Base-by-base conservation (phyloP, 495 filamentous ascomycete genomes). In the Tetracladium setigerum region DNA sequence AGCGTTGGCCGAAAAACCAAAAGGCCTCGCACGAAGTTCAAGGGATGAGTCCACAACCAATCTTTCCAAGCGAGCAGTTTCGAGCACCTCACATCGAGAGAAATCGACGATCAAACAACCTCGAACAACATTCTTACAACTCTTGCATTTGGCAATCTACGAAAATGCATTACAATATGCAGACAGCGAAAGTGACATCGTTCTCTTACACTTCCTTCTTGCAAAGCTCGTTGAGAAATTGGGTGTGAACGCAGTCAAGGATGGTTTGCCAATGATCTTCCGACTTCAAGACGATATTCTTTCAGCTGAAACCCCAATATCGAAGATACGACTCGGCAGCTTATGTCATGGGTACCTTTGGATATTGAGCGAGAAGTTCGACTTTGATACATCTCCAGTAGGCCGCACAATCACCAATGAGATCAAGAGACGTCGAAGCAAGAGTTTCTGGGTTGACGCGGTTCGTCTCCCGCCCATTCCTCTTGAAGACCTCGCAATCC, bases 291-390 rank as follows among this genome's bases (percentile, higher is more conserved):
- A 90, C 52, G 88, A 94, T 56, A 81, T 90, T 44, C 74, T 76
- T 43, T 76, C 75, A 15, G 73, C 78, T 5, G 78, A 81, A 37
- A 72, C 76, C 19, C 77, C 76, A 0, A 56, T 70, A 36, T 71
- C 77, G 1, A 90, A 88, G 54, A 72, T 92, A 18, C 80, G 86
- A 19, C 69, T 92, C 16, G 90, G 86, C 31, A 88, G 83, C 58
- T 68, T 96, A 41, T 83, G 89, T 17, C 85, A 91, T 59, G 89
- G 89, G 5, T 95, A 95, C 65, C 76, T 95, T 38, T 88, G 86
- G 79, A 71, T 78, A 14, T 54, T 95, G 48, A 81, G 74, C 15
- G 82, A 90, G 51, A 79, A 76, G 46, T 92, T 95, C 52, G 79
- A 87, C 10, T 82, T 91, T 51, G 82, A 89, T 34, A 70, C 72